Conservation (phyloP, 208 protist genomes). For the Leishmania amazonensis region DNA sequence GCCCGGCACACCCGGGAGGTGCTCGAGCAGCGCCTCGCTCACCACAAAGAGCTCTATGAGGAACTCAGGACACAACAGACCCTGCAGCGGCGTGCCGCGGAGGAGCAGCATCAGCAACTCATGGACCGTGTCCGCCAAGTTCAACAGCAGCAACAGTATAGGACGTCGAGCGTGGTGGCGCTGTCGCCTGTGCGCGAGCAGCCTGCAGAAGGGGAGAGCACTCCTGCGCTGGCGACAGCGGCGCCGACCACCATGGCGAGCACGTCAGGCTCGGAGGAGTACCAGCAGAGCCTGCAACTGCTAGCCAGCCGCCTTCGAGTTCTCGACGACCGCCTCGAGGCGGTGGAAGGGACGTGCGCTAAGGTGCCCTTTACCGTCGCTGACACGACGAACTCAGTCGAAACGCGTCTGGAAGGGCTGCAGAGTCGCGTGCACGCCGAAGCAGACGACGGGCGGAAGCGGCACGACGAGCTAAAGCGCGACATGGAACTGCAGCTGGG, state of each 20-base stretch:
- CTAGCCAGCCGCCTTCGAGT: constrained; percentile 10
- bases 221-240: neutral
- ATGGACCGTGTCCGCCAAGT: constrained; percentile 7
- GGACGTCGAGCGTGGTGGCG: neutral
- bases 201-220: neutral
- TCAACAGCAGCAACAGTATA: constrained; percentile 16
- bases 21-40: constrained; percentile 36
- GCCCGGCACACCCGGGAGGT: constrained; percentile 20
- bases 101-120: constrained; percentile 27
- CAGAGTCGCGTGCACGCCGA: neutral
- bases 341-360: neutral
- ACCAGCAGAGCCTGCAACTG: constrained; percentile 3
- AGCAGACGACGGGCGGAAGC: neutral
- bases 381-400: constrained; percentile 6
- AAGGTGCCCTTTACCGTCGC: neutral
- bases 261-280: neutral
- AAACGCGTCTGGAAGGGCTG: constrained; percentile 9
- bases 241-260: too few relatives aligned
- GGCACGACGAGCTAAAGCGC: constrained; percentile 10
- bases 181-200: neutral
- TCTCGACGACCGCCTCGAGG: constrained; percentile 8
- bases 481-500: constrained; percentile 1
- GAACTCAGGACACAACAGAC: constrained; percentile 19
- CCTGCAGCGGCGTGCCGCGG: constrained; percentile 14
- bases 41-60: constrained; percentile 29